phyloP scores from a whole-genome alignment of 352 stramenopile species.

The Globisporangium yorkense region DNA sequence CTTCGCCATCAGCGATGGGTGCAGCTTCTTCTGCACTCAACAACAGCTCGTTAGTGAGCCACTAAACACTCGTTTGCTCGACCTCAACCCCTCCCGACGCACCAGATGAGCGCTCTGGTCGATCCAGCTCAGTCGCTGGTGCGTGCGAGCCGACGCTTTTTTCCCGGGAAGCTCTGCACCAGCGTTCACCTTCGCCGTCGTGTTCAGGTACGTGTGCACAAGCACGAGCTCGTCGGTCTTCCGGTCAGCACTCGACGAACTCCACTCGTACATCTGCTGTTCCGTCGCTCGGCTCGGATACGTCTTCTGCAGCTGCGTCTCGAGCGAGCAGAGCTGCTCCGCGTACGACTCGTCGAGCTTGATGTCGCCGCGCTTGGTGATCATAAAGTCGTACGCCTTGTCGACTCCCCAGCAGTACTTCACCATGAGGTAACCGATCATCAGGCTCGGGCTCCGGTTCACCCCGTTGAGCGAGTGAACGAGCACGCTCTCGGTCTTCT shows the following conservation, averaged over 20 bases:
- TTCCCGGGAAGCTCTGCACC: conserved; percentile 15
- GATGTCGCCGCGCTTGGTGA: conserved; percentile 84
- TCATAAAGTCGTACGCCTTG: conserved; percentile 89
- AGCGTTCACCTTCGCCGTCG: conserved; percentile 11
- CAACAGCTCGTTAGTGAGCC: background rate
- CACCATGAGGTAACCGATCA: conserved; percentile 90
- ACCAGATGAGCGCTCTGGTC: conserved; percentile 65
- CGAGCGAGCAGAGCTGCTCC: conserved; percentile 62
- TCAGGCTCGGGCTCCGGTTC: conserved; percentile 75
- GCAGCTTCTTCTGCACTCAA: conserved; percentile 40
- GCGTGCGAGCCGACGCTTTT: conserved; percentile 13
- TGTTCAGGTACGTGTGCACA: conserved; percentile 76
- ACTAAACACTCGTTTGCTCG: background rate
- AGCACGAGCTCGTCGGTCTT: conserved; percentile 68
- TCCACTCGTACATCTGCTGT: conserved; percentile 73
- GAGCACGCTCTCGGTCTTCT: conserved; percentile 82
- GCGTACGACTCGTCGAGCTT: conserved; percentile 75
- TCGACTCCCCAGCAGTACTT: conserved; percentile 91
- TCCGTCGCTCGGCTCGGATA: conserved; percentile 37
- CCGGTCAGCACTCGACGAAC: conserved; percentile 27
- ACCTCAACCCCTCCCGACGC: background rate
- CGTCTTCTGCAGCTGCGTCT: conserved; percentile 54
- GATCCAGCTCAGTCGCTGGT: conserved; percentile 58
- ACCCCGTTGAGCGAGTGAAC: conserved; percentile 84
- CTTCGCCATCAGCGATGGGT: conserved; percentile 43